Evolutionary conservation across 345 rosid genomes (phyloP).

Genomic region (Pistacia vera): DNA sequence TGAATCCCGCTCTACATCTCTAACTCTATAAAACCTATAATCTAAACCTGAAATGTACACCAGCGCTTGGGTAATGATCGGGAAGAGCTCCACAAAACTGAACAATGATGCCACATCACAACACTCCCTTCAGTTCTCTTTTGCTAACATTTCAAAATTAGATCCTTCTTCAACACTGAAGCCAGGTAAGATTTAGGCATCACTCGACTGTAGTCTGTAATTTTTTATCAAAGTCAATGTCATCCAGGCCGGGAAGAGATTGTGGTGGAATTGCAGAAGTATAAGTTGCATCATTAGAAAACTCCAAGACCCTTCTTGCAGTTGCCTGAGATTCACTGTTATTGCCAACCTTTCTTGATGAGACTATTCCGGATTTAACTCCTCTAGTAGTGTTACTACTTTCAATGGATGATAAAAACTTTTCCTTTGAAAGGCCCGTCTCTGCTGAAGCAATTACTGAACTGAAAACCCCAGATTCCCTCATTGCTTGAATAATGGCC

Average conservation of each 20-base stretch:
- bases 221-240: constrained; percentile 17
- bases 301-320: constrained; percentile 53
- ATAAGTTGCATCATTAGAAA: constrained; percentile 18
- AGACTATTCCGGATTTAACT: constrained; percentile 20
- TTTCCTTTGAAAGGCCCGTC: constrained; percentile 31
- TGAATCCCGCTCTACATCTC: constrained; percentile 26
- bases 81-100: constrained; percentile 41
- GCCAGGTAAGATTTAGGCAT: background rate
- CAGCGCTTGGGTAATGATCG: constrained; percentile 53
- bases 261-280: constrained; percentile 59
- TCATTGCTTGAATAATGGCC: constrained; percentile 73
- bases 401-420: constrained; percentile 30
- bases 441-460: constrained; percentile 53
- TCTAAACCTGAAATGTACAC: constrained; percentile 40
- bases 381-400: constrained; percentile 34
- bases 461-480: constrained; percentile 72
- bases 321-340: constrained; percentile 43
- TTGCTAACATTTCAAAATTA: background rate
- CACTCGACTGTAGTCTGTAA: background rate
- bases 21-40: constrained; percentile 23
- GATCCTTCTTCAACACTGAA: background rate
- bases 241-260: constrained; percentile 55
- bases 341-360: constrained; percentile 54
- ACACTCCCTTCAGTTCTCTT: background rate
- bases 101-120: constrained; percentile 18